Percentiles rank a stretch among this genome's conserved stretches.
phyloP scores from a whole-genome alignment of 768 basidiomycete genomes.

The Lactifluus volemus region DNA sequence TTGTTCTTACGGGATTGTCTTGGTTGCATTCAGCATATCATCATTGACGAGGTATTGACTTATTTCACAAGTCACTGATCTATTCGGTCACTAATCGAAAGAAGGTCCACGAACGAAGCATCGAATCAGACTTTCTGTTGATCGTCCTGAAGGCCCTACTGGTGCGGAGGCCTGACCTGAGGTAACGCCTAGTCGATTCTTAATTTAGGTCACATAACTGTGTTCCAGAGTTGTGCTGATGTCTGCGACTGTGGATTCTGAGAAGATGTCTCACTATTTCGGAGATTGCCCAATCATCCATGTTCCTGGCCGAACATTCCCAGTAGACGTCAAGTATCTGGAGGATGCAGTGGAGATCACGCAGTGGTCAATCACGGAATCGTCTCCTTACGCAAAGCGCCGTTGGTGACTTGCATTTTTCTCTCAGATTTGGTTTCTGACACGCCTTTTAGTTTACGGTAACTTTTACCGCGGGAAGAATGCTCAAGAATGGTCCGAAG shows the following conservation, averaged over 20 bases:
- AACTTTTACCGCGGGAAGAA: slow-evolving; percentile 56
- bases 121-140: slow-evolving; percentile 94
- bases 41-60: slow-evolving; percentile 76
- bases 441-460: slow-evolving; percentile 39
- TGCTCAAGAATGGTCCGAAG: slow-evolving; percentile 74
- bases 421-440: neutral
- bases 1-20: slow-evolving; percentile 11
- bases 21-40: slow-evolving; percentile 57
- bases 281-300: slow-evolving; percentile 77
- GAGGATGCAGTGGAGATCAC: slow-evolving; percentile 88
- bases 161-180: slow-evolving; percentile 69
- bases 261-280: slow-evolving; percentile 84
- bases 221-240: slow-evolving; percentile 77
- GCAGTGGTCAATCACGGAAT: slow-evolving; percentile 68
- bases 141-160: slow-evolving; percentile 86
- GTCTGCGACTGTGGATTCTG: slow-evolving; percentile 92
- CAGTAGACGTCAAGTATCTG: slow-evolving; percentile 75
- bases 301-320: slow-evolving; percentile 92
- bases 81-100: neutral
- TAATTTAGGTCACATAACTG: neutral
- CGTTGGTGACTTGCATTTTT: slow-evolving; percentile 33
- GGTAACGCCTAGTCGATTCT: slow-evolving; percentile 34
- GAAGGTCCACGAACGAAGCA: slow-evolving; percentile 90
- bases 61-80: slow-evolving; percentile 9
- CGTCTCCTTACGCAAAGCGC: slow-evolving; percentile 71